These are phyloP conservation scores for Chytriomyces sp. DNA, from an alignment of 192 early-diverging fungal genomes.

Conservation along the genomic window DNA sequence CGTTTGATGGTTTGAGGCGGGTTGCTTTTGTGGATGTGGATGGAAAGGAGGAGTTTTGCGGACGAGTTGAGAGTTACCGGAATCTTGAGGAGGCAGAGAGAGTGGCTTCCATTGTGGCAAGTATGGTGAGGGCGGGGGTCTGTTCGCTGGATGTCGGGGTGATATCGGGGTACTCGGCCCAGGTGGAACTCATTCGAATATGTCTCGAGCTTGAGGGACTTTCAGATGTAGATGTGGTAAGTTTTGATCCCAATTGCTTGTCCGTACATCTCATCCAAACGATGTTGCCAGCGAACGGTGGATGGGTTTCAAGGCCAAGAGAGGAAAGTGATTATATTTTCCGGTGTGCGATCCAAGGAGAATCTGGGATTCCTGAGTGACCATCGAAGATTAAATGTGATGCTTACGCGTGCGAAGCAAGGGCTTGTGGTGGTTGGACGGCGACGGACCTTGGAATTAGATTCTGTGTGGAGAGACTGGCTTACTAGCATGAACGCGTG, in stretches of 20 bases:
- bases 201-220: neutral
- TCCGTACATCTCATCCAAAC: neutral
- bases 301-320: constrained; percentile 17
- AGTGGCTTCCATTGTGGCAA: neutral
- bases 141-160: neutral
- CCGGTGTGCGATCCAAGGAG: constrained; percentile 1
- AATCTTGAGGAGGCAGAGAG: neutral
- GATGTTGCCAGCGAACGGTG: neutral
- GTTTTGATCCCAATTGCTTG: neutral
- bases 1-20: neutral
- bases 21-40: neutral
- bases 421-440: neutral
- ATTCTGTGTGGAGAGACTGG: neutral
- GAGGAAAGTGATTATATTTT: constrained; percentile 1
- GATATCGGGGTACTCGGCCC: constrained; percentile 2
- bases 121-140: neutral
- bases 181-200: neutral
- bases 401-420: constrained; percentile 1
- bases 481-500: neutral
- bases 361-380: constrained; percentile 4
- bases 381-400: constrained; percentile 12
- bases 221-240: neutral
- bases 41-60: neutral
- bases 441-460: neutral
- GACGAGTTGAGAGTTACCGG: neutral